Base-by-base conservation (phyloP, 768 basidiomycete genomes). In the Amanita phalloides region DNA sequence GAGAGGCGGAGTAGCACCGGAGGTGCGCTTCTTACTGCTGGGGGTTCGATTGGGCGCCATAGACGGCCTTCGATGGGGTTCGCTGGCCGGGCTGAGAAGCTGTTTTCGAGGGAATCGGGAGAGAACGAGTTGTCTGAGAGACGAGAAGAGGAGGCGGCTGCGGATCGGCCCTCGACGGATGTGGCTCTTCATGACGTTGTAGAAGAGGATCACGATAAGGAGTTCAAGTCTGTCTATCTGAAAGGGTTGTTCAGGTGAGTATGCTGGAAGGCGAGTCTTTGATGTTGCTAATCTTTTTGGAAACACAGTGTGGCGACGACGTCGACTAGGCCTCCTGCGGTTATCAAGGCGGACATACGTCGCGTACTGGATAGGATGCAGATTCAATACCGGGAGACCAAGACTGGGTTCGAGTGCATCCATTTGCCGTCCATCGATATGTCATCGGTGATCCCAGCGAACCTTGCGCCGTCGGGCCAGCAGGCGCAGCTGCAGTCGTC, bases 361-460 rank as follows among this genome's bases (percentile, higher is more conserved):
- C 78, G 79, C 10, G 94, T 96, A 1, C 76, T 98, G 36, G 90
- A 94, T 60, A 80, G 94, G 44, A 91, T 98, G 82, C 92, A 94
- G 56, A 87, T 99, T 30, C 90, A 92, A 65, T 92, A 96, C 63
- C 79, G 91, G 37, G 88, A 92, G 64, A 91, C 80, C 58, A 89
- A 84, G 68, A 74, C 81, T 53, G 96, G 95, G 2, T 98, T 91
- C 64, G 95, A 99, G 65, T 99, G 96, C 69, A 88, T 95, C 21
- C 92, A 99, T 64, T 67, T 89, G 28, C 95, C 95, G 0, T 93
- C 90, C 26, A 97, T 98, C 65, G 93, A 96, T 62, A 68, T 97
- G 8, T 75, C 86, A 3, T 86, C 90, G 11, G 74, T 95, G 8
- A 56, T 58, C 1, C 56, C 69, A 8, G 56, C 63, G 3, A 53